These are phyloP conservation scores for Clarireedia hainanense DNA, from an alignment of 2,329 filamentous ascomycete species.

Conservation along the genomic window DNA sequence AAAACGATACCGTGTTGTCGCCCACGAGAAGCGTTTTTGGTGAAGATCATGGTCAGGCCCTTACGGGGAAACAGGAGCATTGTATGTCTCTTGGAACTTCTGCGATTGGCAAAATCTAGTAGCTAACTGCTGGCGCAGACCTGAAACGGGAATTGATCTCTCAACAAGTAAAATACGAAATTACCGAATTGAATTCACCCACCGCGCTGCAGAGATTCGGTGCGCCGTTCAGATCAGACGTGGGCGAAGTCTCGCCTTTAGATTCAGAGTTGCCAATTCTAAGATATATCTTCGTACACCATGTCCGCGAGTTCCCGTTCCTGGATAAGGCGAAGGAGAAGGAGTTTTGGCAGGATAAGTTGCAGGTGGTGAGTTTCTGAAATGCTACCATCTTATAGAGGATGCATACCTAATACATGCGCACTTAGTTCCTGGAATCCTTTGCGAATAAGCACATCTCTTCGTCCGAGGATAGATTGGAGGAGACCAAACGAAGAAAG, in stretches of 20 bases:
- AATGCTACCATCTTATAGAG: not conserved
- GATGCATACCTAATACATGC: constrained; percentile 4
- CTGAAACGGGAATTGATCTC: constrained; percentile 92
- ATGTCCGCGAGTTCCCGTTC: constrained; percentile 96
- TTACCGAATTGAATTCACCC: constrained; percentile 85
- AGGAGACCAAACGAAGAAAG: constrained; percentile 93
- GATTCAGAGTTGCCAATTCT: constrained; percentile 92
- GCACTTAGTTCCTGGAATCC: constrained; percentile 76
- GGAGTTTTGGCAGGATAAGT: constrained; percentile 98
- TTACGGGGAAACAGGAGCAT: constrained; percentile 97
- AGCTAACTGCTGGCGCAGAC: constrained; percentile 43
- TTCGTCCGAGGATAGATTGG: constrained; percentile 88
- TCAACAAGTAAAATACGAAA: constrained; percentile 83
- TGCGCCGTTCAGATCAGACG: constrained; percentile 86
- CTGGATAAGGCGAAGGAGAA: constrained; percentile 95
- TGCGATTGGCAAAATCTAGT: not conserved
- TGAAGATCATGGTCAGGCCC: constrained; percentile 20
- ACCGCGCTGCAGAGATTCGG: constrained; percentile 93
- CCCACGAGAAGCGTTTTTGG: constrained; percentile 2
- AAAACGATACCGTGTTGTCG: constrained; percentile 14
- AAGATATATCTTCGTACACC: constrained; percentile 94
- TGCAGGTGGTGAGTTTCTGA: constrained; percentile 68
- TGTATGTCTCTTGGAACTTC: constrained; percentile 49
- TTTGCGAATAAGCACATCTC: constrained; percentile 97
- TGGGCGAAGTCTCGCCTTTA: constrained; percentile 84